These are phyloP conservation scores for Boletus bicolor DNA, from an alignment of 768 basidiomycete species.

Conservation along the genomic window DNA sequence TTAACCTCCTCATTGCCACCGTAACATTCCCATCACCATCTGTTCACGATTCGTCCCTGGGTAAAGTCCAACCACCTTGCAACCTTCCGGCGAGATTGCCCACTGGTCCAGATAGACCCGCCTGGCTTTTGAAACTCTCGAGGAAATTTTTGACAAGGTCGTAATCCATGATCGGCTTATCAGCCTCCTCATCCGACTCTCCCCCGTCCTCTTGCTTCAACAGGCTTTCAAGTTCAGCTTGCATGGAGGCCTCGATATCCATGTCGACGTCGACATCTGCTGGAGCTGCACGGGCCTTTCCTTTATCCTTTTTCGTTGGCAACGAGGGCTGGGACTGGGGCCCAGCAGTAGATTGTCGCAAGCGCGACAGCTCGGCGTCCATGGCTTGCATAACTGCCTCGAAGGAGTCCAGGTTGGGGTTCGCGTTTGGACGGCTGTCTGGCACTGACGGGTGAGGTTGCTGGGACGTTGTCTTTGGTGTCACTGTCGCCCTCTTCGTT, in stretches of 20 bases:
- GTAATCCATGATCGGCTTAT: constrained; percentile 65
- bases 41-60: constrained; percentile 57
- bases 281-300: constrained; percentile 30
- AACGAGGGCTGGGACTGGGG: constrained; percentile 12
- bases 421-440: constrained; percentile 43
- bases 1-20: neutral
- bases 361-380: constrained; percentile 73
- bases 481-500: constrained; percentile 1
- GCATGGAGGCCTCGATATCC: constrained; percentile 86
- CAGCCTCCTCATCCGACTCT: constrained; percentile 54
- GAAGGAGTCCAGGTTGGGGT: constrained; percentile 84
- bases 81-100: constrained; percentile 85
- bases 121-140: constrained; percentile 94
- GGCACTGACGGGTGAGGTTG: constrained; percentile 24
- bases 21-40: neutral
- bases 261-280: constrained; percentile 47
- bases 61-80: constrained; percentile 70
- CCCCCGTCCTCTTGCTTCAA: constrained; percentile 46
- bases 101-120: constrained; percentile 86
- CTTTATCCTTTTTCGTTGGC: constrained; percentile 48
- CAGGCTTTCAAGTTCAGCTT: constrained; percentile 71
- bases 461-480: constrained; percentile 8
- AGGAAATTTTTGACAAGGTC: constrained; percentile 94
- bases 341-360: constrained; percentile 29
- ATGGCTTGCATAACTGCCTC: constrained; percentile 96